phyloP scores from a whole-genome alignment of 306 rosid genomes.

The Fragaria iinumae region DNA sequence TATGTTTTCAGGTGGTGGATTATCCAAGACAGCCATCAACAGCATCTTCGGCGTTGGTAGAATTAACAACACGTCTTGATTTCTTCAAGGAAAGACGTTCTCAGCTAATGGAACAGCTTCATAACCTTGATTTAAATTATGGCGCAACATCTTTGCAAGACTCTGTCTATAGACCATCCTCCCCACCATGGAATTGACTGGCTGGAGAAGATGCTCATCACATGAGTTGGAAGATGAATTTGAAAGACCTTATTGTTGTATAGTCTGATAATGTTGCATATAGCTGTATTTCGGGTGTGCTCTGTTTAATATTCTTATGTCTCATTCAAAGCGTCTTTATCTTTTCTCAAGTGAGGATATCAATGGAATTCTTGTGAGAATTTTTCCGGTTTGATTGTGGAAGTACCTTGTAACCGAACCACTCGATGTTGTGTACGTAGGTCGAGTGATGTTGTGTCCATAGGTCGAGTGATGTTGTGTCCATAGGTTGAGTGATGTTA shows the following conservation, averaged over 20 bases:
- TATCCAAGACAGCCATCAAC: conserved; percentile 68
- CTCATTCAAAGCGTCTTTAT: conserved; percentile 19
- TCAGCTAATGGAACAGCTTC: conserved; percentile 97
- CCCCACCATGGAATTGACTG: conserved; percentile 80
- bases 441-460: conserved; percentile 1
- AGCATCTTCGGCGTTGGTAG: conserved; percentile 89
- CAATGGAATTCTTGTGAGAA: conserved; percentile 44
- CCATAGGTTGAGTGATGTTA: conserved; percentile 10
- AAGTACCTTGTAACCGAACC: neutral
- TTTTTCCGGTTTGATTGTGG: neutral
- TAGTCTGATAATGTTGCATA: conserved; percentile 57
- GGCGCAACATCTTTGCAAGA: conserved; percentile 76
- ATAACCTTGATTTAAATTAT: conserved; percentile 90
- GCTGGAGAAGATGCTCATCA: conserved; percentile 38
- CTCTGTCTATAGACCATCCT: conserved; percentile 70
- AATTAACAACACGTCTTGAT: conserved; percentile 92
- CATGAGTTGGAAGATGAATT: conserved; percentile 40
- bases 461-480: conserved; percentile 11
- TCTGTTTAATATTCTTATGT: conserved; percentile 32
- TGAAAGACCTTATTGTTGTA: conserved; percentile 44
- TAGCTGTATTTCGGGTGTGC: conserved; percentile 38
- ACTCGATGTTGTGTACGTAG: conserved; percentile 9
- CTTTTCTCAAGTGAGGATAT: conserved; percentile 34
- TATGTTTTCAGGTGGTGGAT: conserved; percentile 55
- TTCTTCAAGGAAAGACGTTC: conserved; percentile 99